Percentiles rank a stretch among this genome's conserved stretches.
These are phyloP conservation scores for Solanum pennellii DNA, from an alignment of 257 asterid species.

Conservation along the genomic window DNA sequence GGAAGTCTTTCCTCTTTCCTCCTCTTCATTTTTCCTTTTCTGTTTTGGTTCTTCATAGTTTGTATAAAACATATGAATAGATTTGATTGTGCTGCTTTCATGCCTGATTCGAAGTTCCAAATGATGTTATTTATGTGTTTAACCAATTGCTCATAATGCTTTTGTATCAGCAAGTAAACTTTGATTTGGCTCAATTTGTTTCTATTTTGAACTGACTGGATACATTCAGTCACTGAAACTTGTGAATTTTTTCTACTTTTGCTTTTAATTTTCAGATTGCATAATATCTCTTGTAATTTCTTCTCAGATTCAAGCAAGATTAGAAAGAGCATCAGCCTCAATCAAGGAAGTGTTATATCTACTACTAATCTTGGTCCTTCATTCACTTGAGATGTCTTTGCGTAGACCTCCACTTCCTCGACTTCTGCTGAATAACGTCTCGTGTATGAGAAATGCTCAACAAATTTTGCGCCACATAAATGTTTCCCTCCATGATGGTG, in stretches of 20 bases:
- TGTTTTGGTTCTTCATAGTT: background rate
- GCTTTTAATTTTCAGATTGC: background rate
- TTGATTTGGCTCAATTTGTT: background rate
- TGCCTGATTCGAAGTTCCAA: background rate
- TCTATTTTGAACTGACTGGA: background rate
- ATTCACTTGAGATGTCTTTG: constrained; percentile 22
- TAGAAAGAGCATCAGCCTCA: background rate
- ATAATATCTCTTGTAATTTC: background rate
- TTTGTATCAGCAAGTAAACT: background rate
- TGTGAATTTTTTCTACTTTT: background rate
- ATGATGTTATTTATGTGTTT: background rate
- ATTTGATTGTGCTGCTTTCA: background rate
- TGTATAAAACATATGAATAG: background rate
- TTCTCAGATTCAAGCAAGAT: background rate
- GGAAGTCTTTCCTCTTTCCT: background rate
- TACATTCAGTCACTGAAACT: background rate
- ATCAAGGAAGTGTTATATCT: background rate
- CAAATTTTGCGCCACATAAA: constrained; percentile 80
- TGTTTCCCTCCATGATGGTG: constrained; percentile 63
- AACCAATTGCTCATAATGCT: background rate
- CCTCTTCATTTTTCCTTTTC: background rate
- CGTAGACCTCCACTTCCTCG: constrained; percentile 63
- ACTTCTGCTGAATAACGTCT: constrained; percentile 57
- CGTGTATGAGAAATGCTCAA: constrained; percentile 92
- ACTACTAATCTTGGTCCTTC: background rate